Percentiles rank a stretch among this genome's conserved stretches.
Evolutionary conservation across 2,329 filamentous ascomycete species (phyloP).

Genomic region (Sporothrix luriei): DNA sequence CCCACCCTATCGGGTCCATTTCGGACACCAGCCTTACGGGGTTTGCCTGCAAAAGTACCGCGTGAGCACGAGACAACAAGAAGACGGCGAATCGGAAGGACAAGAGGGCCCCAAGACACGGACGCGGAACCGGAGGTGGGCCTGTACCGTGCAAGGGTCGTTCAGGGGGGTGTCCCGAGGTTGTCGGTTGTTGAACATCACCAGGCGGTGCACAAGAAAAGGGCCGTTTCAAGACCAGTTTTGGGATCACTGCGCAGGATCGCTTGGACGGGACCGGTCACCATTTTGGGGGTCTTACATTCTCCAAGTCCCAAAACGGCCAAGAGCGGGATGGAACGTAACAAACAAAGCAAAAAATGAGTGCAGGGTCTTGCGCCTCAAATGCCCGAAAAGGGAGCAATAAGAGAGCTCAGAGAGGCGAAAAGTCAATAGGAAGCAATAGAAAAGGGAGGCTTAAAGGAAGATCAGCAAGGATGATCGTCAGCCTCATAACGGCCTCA

Average conservation of each 20-base stretch:
- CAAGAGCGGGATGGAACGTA: constrained; percentile 10
- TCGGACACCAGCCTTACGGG: constrained; percentile 13
- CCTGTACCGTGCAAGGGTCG: background rate
- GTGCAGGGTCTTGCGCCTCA: constrained; percentile 2
- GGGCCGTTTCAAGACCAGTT: background rate
- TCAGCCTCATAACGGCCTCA: background rate
- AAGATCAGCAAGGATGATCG: background rate
- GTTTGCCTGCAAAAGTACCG: background rate
- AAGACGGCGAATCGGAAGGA: background rate
- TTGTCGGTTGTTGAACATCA: too few relatives aligned
- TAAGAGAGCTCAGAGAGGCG: background rate
- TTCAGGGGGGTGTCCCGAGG: background rate
- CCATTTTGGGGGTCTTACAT: background rate
- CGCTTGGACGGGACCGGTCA: too few relatives aligned
- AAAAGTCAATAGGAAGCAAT: background rate
- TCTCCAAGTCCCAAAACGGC: background rate
- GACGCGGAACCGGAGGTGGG: background rate
- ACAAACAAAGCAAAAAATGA: background rate
- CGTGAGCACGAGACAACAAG: background rate
- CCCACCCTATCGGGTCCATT: constrained; percentile 6
- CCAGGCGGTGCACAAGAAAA: background rate
- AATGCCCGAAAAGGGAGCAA: constrained; percentile 12
- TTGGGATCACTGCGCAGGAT: too few relatives aligned
- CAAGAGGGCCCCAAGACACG: constrained; percentile 9
- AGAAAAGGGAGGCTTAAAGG: background rate